Evolutionary conservation across 768 basidiomycete genomes (phyloP), one percentile per base, ranked within the genome.

Genomic region (Gloeophyllum trabeum): DNA sequence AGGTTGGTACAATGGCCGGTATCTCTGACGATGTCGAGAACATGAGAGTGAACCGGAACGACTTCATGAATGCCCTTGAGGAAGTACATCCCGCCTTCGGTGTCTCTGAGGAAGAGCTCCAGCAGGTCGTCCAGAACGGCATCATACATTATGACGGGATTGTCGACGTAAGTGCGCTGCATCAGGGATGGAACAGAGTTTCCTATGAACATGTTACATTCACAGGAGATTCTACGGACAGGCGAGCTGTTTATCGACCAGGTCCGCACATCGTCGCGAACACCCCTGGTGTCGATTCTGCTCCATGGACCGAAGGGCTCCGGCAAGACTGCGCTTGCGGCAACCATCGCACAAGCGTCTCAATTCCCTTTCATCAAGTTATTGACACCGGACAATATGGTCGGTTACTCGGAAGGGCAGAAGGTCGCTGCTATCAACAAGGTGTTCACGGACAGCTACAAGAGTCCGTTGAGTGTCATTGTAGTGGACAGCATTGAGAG

Each of bases 311-410:
- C 86, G 1, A 75, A 93, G 16, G 88, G 89, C 3, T 77, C 90
- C 6, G 96, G 96, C 14, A 98, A 98, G 66, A 93, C 94, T 0
- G 94, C 94, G 0, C 64, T 98, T 35, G 94, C 86, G 2, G 94
- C 91, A 4, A 85, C 87, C 4, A 94, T 98, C 43, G 96, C 94
- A 2, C 81, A 89, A 63, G 75, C 76, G 20, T 97, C 94, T n/a
- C 69, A 82, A 48, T 99, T 81, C 62, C 96, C 96, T 0, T 99
- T 99, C 68, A 94, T 99, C 68, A 98, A 99, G 60, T 72, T 99
- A 28, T 79, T 98, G 44, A 88, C 92, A 2, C 90, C 96, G 0
- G 96, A 97, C 54, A 81, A 73, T 51, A 99, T 99, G 96, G 87
- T 98, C 46, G 96, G 96, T 5, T 93, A 76, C 60, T 78, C 81